These are phyloP conservation scores for Rhodotorula sp. DNA, from an alignment of 1,284 basidiomycete species.

Conservation along the genomic window DNA sequence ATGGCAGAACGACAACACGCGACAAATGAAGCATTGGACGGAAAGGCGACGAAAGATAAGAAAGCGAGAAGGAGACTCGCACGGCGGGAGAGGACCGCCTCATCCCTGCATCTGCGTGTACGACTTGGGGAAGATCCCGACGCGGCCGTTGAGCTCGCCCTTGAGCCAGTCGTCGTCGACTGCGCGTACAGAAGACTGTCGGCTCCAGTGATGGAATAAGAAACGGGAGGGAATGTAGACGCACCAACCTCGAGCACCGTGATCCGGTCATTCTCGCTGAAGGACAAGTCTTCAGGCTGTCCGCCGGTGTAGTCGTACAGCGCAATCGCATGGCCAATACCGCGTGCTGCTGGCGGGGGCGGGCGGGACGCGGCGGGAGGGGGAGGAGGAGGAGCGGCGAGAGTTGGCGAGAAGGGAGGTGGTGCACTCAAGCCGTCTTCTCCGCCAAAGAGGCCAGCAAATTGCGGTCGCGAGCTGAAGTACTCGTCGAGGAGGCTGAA, in stretches of 20 bases:
- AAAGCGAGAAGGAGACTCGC: too few species aligned
- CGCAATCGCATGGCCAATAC: slow-evolving; percentile 22
- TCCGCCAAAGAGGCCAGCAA: slow-evolving; percentile 13
- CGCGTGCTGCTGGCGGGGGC: background rate
- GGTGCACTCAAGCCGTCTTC: background rate
- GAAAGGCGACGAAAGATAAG: too few species aligned
- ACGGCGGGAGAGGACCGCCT: too few species aligned
- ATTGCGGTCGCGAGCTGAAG: slow-evolving; percentile 32
- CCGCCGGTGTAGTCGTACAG: slow-evolving; percentile 29
- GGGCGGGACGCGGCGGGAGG: slow-evolving; percentile 10
- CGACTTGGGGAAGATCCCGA: slow-evolving; percentile 23
- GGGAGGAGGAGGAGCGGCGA: background rate
- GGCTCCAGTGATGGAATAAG: background rate
- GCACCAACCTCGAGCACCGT: slow-evolving; percentile 29
- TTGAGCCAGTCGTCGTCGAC: slow-evolving; percentile 28
- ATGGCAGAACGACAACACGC: too few species aligned
- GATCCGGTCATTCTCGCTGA: slow-evolving; percentile 29
- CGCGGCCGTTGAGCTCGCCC: slow-evolving; percentile 18
- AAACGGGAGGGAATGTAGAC: background rate
- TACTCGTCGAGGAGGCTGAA: slow-evolving; percentile 41
- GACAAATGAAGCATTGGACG: too few species aligned
- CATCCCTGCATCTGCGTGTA: slow-evolving; percentile 20
- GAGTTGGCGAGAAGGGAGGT: background rate
- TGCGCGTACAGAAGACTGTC: background rate
- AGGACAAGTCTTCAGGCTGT: slow-evolving; percentile 24